Evolutionary conservation across 805 yeast species (phyloP), one percentile per base, ranked within the genome.

Genomic region (Brettanomyces naardenensis): DNA sequence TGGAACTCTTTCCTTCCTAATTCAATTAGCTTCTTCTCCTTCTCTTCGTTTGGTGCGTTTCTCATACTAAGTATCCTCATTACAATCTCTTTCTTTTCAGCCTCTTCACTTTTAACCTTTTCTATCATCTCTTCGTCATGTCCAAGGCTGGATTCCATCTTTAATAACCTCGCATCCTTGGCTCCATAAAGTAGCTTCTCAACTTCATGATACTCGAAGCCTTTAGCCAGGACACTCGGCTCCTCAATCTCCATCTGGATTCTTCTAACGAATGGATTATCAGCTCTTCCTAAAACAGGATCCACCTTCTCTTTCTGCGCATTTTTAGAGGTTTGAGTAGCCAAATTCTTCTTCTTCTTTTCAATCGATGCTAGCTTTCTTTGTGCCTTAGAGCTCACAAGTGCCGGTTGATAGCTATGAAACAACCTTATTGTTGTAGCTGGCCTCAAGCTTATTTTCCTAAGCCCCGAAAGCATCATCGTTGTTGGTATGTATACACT

Each of bases 141-240:
- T 15, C 53, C 56, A 17, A 45, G 38, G 6, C 46, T 40, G 9
- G 52, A 37, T 10, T 46, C 37, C 23, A 49, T 33, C 34, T 61
- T 66, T 36, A 65, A 62, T 33, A 75, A 52, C 3, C 68, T 65
- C 6, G 83, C 75, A 47, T 75, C 74, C 53, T 81, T 83, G 9
- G 89, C 92, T 28, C 95, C 92, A 47, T 71, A 80, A 35, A 87
- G 52, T 38, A 88, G 65, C 54, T 75, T 82, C 44, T 87, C 92
- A 34, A 86, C 80, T 51, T 86, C 89, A 25, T 62, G 65, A 35
- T 73, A 58, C 28, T 71, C 66, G 47, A 73, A 77, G 0, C 82
- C 79, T 46, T 69, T 68, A 13, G 82, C 69, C 54, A 84, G 66
- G 36, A 75, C 76, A 40, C 69, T 66, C 13, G 82, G 81, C 55